phyloP scores from a whole-genome alignment of 2,329 filamentous ascomycete genomes.

The Diaporthe australafricana region DNA sequence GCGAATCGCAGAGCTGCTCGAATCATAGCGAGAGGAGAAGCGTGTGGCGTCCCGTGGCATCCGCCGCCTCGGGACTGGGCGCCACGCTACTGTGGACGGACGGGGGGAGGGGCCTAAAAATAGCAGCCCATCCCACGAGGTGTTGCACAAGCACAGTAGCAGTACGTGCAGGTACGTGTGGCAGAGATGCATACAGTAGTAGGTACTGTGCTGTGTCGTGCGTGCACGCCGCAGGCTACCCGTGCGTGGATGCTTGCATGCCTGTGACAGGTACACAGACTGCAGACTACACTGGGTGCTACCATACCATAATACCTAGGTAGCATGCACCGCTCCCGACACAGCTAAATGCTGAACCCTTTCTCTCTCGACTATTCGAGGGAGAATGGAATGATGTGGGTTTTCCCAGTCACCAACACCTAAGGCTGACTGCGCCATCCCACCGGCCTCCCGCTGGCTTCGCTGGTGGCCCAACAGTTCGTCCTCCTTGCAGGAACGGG shows the following conservation, averaged over 20 bases:
- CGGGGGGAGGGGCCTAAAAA: conserved; percentile 2
- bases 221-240: too few relatives aligned
- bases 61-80: conserved; percentile 33
- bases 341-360: conserved; percentile 4
- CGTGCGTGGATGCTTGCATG: background rate
- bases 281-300: background rate
- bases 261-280: background rate
- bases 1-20: conserved; percentile 19
- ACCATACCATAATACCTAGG: too few relatives aligned
- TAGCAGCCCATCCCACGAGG: conserved; percentile 26
- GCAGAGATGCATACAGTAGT: background rate
- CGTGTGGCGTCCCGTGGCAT: conserved; percentile 29
- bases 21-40: conserved; percentile 1
- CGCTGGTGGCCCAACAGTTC: background rate
- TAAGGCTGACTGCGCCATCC: background rate
- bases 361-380: conserved; percentile 24
- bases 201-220: background rate
- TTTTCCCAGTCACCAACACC: background rate
- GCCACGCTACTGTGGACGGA: conserved; percentile 20
- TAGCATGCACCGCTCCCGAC: background rate
- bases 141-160: conserved; percentile 7
- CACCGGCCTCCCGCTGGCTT: background rate
- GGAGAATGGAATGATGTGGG: background rate
- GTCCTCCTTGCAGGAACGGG: conserved; percentile 26
- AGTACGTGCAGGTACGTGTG: background rate